Percentiles rank a stretch among this genome's conserved stretches.
Conservation (phyloP, 1,284 basidiomycete genomes). For the Sphagnurus paluster region DNA sequence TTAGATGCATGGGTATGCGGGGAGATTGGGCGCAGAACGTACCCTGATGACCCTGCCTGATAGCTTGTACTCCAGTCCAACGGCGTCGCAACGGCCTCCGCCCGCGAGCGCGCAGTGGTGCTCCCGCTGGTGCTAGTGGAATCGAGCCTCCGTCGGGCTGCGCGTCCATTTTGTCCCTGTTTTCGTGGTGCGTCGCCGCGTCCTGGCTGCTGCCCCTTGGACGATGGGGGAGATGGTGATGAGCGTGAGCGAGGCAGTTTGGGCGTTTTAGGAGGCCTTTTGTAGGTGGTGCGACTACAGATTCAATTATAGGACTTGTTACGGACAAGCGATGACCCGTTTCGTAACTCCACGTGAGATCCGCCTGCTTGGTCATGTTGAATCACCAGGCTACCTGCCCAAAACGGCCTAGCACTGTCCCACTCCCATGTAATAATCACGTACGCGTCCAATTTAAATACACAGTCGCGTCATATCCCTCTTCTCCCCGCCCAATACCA, state of each 20-base stretch:
- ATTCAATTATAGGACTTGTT: no score
- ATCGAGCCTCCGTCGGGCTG: slow-evolving; percentile 36
- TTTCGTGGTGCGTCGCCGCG: slow-evolving; percentile 43
- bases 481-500: slow-evolving; percentile 19
- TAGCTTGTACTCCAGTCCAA: slow-evolving; percentile 84
- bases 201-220: slow-evolving; percentile 38
- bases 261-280: slow-evolving; percentile 23
- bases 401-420: background rate
- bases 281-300: slow-evolving; percentile 1
- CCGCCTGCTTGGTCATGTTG: slow-evolving; percentile 18
- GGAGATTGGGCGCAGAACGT: no score
- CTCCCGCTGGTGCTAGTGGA: slow-evolving; percentile 29
- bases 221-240: slow-evolving; percentile 69
- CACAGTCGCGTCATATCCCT: slow-evolving; percentile 5
- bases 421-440: slow-evolving; percentile 10
- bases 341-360: slow-evolving; percentile 13
- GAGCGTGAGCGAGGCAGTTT: slow-evolving; percentile 77
- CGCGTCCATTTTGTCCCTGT: slow-evolving; percentile 33
- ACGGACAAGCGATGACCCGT: slow-evolving; percentile 1
- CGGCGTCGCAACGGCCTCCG: slow-evolving; percentile 20
- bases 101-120: slow-evolving; percentile 19
- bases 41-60: slow-evolving; percentile 79
- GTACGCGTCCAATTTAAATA: slow-evolving; percentile 12
- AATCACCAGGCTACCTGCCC: background rate
- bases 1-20: no score